A percentile compares a stretch with the other conserved stretches of the same genome.
Conservation (phyloP, 495 filamentous ascomycete genomes). For the Paragyromitra xinjiangensis region DNA sequence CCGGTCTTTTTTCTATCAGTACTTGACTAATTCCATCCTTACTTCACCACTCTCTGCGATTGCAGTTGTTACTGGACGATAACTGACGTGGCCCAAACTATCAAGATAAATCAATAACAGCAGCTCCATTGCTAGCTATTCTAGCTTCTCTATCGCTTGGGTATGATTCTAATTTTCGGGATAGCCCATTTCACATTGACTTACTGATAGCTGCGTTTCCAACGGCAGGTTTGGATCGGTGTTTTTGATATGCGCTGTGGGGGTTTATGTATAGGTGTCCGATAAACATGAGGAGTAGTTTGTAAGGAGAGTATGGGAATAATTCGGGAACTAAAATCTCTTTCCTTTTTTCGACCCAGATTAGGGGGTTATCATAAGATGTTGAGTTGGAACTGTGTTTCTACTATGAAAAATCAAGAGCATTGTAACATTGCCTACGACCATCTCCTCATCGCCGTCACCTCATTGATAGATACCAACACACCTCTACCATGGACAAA, state of each 20-base stretch:
- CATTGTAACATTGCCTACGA: conserved; percentile 32
- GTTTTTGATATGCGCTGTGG: conserved; percentile 97
- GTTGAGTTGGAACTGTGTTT: conserved; percentile 33
- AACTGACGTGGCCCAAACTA: conserved; percentile 36
- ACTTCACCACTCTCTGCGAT: background rate
- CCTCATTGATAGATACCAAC: background rate
- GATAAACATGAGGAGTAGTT: conserved; percentile 59
- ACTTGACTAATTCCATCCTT: conserved; percentile 1
- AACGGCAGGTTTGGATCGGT: conserved; percentile 84
- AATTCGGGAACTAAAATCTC: background rate
- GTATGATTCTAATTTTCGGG: conserved; percentile 65
- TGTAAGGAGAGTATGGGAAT: conserved; percentile 50
- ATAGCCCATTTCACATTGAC: background rate
- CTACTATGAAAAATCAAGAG: conserved; percentile 22
- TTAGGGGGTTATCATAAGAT: conserved; percentile 20
- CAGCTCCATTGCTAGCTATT: conserved; percentile 78
- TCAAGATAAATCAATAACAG: conserved; percentile 84
- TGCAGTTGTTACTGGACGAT: background rate
- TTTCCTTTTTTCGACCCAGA: background rate
- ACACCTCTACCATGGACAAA: background rate
- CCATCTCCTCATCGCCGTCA: conserved; percentile 15
- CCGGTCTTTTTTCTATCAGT: conserved; percentile 56
- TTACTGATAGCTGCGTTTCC: background rate
- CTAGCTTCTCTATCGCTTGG: conserved; percentile 89
- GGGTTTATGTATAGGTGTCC: conserved; percentile 89